Evolutionary conservation across 345 rosid genomes (phyloP), one percentile per base, ranked within the genome.

Genomic region (Corymbia maculata): DNA sequence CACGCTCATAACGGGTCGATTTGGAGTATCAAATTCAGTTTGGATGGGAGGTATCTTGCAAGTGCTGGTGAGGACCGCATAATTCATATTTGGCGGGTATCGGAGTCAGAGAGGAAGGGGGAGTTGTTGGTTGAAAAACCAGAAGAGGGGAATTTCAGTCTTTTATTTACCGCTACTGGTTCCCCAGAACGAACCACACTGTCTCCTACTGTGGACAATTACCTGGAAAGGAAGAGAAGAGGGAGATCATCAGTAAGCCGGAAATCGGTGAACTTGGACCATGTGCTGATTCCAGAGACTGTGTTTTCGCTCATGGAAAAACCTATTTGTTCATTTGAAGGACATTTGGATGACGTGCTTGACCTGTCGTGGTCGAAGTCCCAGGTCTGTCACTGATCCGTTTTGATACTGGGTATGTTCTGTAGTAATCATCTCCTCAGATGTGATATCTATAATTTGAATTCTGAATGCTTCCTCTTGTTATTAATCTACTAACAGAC

Each of bases 331-430:
- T 96, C 99, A 55, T 98, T 98, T 86, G 89, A 90, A 85, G 98
- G 99, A 55, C 99, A 98, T 92, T 68, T 88, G n/a, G 89, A 94
- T 92, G 98, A 92, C 91, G 99, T 98, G 88, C 99, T 96, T 53
- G 99, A 98, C 91, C 95, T 98, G 59, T 95, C 99, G n/a, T 98
- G 99, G 99, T 98, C 99, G 85, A 95, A 95, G 92, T 95, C 98
- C 91, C 98, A 93, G 99, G 99, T 97, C 86, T 88, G 98, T 91
- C 51, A 80, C 30, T 85, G 75, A 52, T 59, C 87, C 36, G 51
- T 79, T 80, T 84, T 89, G 16, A 24, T 53, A 22, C 26, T 75
- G 50, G 45, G 30, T 55, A 51, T 80, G n/a, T 86, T 47, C n/a
- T 50, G 30, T 85, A 59, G 47, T n/a, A 80, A 32, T 82, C 32